A percentile compares a stretch with the other conserved stretches of the same genome.
phyloP scores from a whole-genome alignment of 768 basidiomycete genomes.

The Xanthoconium purpureum region DNA sequence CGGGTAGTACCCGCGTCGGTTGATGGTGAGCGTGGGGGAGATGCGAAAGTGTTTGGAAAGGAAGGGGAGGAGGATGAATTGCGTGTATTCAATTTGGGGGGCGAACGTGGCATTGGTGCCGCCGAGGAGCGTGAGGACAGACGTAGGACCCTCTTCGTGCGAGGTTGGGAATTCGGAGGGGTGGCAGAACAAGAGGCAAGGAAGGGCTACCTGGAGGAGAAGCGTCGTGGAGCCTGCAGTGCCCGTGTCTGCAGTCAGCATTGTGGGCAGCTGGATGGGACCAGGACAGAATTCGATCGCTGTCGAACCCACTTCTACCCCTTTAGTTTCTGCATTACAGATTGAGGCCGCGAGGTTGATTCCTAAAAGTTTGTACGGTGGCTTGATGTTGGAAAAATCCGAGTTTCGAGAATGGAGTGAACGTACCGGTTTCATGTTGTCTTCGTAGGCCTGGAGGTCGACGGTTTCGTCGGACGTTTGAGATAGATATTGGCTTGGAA shows the following conservation, averaged over 20 bases:
- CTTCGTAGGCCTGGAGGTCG: conserved; percentile 63
- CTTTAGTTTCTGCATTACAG: conserved; percentile 51
- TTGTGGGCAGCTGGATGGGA: conserved; percentile 37
- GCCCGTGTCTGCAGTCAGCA: conserved; percentile 43
- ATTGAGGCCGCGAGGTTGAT: conserved; percentile 63
- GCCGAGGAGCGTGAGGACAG: conserved; percentile 56
- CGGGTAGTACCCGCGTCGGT: conserved; percentile 67
- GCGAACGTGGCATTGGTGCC: conserved; percentile 72
- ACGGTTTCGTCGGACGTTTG: conserved; percentile 58
- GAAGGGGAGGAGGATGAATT: conserved; percentile 68
- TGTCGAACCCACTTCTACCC: conserved; percentile 52
- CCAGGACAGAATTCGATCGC: conserved; percentile 57
- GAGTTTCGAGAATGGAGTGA: not conserved
- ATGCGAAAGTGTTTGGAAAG: conserved; percentile 52
- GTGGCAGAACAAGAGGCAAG: conserved; percentile 58
- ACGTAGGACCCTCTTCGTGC: conserved; percentile 22
- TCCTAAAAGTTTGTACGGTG: conserved; percentile 37
- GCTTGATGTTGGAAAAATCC: not conserved
- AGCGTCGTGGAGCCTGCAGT: conserved; percentile 74
- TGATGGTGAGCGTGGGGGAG: conserved; percentile 43
- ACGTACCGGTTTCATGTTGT: conserved; percentile 66
- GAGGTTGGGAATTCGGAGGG: conserved; percentile 1
- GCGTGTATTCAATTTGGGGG: conserved; percentile 74
- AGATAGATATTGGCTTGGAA: conserved; percentile 54
- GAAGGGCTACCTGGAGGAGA: conserved; percentile 68